phyloP scores from a whole-genome alignment of 2,329 filamentous ascomycete species.

The Fusarium nygamai region DNA sequence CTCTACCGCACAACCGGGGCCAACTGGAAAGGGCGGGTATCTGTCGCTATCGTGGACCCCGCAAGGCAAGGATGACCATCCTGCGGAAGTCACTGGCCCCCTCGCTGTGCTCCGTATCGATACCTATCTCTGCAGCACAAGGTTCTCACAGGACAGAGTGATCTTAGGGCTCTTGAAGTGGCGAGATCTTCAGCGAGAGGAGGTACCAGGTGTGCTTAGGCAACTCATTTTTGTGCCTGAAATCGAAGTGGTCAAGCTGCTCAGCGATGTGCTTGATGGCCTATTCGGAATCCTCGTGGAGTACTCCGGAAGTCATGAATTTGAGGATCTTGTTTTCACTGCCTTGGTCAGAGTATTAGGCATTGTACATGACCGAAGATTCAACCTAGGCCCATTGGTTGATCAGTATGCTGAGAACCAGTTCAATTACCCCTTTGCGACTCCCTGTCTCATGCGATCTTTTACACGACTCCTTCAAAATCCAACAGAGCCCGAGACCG shows the following conservation, averaged over 20 bases:
- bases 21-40: constrained; percentile 83
- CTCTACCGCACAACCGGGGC: constrained; percentile 70
- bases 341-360: constrained; percentile 89
- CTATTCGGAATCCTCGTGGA: constrained; percentile 93
- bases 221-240: constrained; percentile 93
- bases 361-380: constrained; percentile 93
- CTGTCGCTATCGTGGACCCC: constrained; percentile 83
- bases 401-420: constrained; percentile 89
- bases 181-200: constrained; percentile 78
- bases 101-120: constrained; percentile 82
- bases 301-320: constrained; percentile 89
- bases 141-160: constrained; percentile 90
- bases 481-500: constrained; percentile 83
- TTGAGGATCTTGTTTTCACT: constrained; percentile 92
- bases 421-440: constrained; percentile 94
- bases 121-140: constrained; percentile 93
- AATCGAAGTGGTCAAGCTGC: constrained; percentile 95
- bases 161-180: constrained; percentile 87
- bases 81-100: constrained; percentile 80
- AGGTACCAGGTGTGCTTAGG: constrained; percentile 78
- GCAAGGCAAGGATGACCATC: constrained; percentile 70
- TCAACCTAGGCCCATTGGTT: constrained; percentile 89
- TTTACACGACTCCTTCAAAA: constrained; percentile 86
- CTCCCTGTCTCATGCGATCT: constrained; percentile 85
- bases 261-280: constrained; percentile 88